Evolutionary conservation across 306 rosid genomes (phyloP), one percentile per base, ranked within the genome.

Genomic region (Fagus sylvatica): DNA sequence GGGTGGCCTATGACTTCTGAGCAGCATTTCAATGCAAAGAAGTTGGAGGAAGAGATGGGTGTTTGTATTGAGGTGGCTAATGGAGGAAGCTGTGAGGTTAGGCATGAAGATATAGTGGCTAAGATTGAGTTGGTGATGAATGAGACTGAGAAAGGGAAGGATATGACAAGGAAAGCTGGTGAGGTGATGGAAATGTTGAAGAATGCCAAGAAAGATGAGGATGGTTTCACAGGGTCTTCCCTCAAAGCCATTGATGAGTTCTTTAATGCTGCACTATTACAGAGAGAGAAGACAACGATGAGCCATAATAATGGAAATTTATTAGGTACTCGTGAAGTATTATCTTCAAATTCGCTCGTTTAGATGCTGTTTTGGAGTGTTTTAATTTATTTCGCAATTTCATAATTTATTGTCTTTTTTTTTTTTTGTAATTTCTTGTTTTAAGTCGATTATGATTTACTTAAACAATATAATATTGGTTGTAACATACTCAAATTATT

Each of bases 1-100:
- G 97, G 92, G 28, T 92, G 97, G 95, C 89, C 93, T 0, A 80
- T 88, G 91, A 95, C 93, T 8, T 93, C 91, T 4, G 97, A 92
- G 76, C 97, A 92, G 77, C 90, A 90, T 59, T 92, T 66, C 72
- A 92, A 92, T 32, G 79, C 74, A 32, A 89, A 80, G 80, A 3
- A 84, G 19, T 74, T 92, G 85, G 86, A 87, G 62, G 84, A 88
- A 37, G 85, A 88, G 59, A 40, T 89, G 8, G 97, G 93, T 6
- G 88, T 90, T n/a, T 90, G 96, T 43, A 78, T 88, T 9, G 97
- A 92, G 82, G 86, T 89, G 16, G 97, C 88, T 0, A 89, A 95
- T 75, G 96, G 93, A 74, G 89, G 84, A 84, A 82, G 71, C 6
- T 76, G 90, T 46, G 89, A 81, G 76, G 85, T 89, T 16, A 62